Percentiles rank a stretch among this genome's conserved stretches.
Conservation (phyloP, 768 basidiomycete species). For the Fomitopsis serialis region DNA sequence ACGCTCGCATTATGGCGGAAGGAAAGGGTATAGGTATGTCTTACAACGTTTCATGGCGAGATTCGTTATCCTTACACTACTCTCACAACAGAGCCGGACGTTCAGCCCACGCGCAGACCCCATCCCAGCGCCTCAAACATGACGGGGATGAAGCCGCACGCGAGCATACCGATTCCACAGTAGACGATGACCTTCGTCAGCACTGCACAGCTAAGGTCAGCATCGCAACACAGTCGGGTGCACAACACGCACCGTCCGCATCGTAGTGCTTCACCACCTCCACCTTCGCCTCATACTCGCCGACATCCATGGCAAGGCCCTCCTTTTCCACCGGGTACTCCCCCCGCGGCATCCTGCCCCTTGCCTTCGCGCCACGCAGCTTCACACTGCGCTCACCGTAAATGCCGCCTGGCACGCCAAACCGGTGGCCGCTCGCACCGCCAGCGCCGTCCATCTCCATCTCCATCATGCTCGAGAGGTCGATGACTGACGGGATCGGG, state of each 20-base stretch:
- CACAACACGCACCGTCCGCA: constrained; percentile 64
- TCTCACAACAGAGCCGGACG: background rate
- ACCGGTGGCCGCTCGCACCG: constrained; percentile 12
- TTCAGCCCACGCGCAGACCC: constrained; percentile 39
- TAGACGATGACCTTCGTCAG: constrained; percentile 90
- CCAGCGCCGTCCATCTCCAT: constrained; percentile 21
- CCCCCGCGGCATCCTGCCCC: constrained; percentile 29
- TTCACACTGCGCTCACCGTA: constrained; percentile 3
- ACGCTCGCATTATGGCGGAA: too few species aligned
- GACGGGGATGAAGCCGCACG: constrained; percentile 56
- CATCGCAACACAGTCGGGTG: constrained; percentile 2
- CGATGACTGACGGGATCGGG: constrained; percentile 82
- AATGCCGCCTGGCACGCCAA: constrained; percentile 1
- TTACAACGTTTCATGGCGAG: background rate
- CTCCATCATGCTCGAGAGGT: constrained; percentile 46
- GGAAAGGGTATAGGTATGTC: too few species aligned
- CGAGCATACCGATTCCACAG: constrained; percentile 73
- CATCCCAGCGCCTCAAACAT: constrained; percentile 65
- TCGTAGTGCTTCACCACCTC: constrained; percentile 67
- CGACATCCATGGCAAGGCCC: background rate
- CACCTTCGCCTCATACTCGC: constrained; percentile 8
- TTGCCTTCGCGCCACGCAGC: constrained; percentile 21
- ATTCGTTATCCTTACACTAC: background rate
- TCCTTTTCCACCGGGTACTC: background rate
- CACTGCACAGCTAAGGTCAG: constrained; percentile 38